Evolutionary conservation across 208 protist species (phyloP).

Genomic region (Porcisia deanei): DNA sequence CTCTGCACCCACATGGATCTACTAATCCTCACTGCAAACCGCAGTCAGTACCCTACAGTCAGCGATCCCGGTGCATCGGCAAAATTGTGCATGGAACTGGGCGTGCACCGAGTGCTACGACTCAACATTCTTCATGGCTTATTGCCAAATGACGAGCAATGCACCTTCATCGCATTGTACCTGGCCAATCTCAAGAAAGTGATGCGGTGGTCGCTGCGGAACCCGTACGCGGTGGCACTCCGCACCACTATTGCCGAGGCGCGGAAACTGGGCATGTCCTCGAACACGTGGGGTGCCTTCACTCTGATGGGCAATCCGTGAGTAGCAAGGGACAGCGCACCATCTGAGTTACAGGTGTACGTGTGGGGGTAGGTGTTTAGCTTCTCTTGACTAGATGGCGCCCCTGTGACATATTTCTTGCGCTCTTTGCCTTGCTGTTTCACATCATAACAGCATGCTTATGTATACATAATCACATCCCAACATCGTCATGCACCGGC

Average conservation of each 20-base stretch:
- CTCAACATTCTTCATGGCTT: constrained; percentile 51
- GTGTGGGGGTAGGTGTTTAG: background rate
- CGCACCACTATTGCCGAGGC: constrained; percentile 57
- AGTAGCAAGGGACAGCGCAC: background rate
- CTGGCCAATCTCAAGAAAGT: constrained; percentile 45
- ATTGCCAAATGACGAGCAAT: constrained; percentile 48
- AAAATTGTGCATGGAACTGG: constrained; percentile 64
- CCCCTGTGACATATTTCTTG: background rate
- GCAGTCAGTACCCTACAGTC: constrained; percentile 33
- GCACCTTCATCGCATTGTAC: constrained; percentile 59
- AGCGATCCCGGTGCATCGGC: constrained; percentile 49
- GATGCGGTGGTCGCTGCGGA: constrained; percentile 44
- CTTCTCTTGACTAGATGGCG: background rate
- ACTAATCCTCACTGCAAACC: constrained; percentile 58
- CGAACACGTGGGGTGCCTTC: constrained; percentile 66
- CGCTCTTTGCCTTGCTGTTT: background rate
- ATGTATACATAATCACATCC: background rate
- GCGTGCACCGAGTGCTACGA: constrained; percentile 69
- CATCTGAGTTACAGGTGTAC: background rate
- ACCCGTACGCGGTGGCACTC: constrained; percentile 78
- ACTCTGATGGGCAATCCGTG: constrained; percentile 78
- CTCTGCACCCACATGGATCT: constrained; percentile 48
- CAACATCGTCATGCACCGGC: background rate
- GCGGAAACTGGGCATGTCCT: constrained; percentile 30
- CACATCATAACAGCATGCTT: background rate